A percentile compares a stretch with the other conserved stretches of the same genome.
Evolutionary conservation across 345 rosid genomes (phyloP).

Genomic region (Brassica carinata): DNA sequence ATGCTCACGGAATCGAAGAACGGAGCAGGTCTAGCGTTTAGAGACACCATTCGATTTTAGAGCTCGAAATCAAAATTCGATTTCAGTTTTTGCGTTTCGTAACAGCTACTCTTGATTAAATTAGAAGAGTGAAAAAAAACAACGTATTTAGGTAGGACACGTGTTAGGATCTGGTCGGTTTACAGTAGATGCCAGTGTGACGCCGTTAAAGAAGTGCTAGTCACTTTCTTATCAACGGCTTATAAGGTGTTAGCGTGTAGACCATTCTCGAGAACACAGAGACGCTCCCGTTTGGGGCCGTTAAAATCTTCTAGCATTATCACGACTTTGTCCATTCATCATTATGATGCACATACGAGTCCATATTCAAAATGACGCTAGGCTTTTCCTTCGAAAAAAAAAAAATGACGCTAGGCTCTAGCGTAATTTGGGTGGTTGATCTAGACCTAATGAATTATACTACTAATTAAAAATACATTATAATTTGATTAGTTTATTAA

Average conservation of each 20-base stretch:
- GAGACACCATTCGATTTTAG: slow-evolving; percentile 56
- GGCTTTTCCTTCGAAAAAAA: no score
- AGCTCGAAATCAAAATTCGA: background rate
- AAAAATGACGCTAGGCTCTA: no score
- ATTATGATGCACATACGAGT: background rate
- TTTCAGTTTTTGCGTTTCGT: slow-evolving; percentile 23
- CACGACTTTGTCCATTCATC: slow-evolving; percentile 9
- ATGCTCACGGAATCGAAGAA: slow-evolving; percentile 60
- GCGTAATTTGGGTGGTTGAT: no score
- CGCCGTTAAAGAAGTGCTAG: slow-evolving; percentile 5
- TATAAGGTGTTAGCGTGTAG: background rate
- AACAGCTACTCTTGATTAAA: background rate
- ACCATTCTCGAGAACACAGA: background rate
- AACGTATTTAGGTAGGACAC: slow-evolving; percentile 5
- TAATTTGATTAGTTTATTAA: no score
- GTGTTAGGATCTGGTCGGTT: slow-evolving; percentile 13
- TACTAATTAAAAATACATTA: no score
- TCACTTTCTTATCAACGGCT: slow-evolving; percentile 1
- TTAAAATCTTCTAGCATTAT: slow-evolving; percentile 23
- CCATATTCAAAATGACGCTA: no score
- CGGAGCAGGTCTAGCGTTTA: slow-evolving; percentile 51
- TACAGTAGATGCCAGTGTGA: background rate
- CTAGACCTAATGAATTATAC: no score
- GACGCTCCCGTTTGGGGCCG: slow-evolving; percentile 9
- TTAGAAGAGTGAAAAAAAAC: background rate